Percentiles rank a stretch among this genome's conserved stretches.
Evolutionary conservation across 495 filamentous ascomycete genomes (phyloP).

Genomic region (Neohortaea acidophila): DNA sequence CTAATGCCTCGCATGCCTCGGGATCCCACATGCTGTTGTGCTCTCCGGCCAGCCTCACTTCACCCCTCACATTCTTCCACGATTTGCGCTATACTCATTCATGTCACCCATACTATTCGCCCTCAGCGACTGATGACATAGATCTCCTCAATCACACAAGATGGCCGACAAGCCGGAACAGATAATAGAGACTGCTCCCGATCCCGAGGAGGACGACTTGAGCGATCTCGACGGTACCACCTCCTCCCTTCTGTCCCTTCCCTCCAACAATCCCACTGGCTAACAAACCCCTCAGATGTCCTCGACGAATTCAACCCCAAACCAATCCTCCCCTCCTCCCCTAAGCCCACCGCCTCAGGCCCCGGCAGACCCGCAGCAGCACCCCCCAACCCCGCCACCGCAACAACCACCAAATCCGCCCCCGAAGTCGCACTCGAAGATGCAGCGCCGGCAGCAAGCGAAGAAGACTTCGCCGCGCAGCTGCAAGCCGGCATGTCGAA

Average conservation of each 20-base stretch:
- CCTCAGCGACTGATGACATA: too few species aligned
- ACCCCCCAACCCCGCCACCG: conserved; percentile 22
- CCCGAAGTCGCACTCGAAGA: conserved; percentile 22
- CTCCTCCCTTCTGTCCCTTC: not conserved
- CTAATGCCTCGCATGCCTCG: too few species aligned
- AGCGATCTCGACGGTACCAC: conserved; percentile 75
- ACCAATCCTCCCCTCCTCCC: not conserved
- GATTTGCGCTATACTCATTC: too few species aligned
- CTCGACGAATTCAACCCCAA: conserved; percentile 68
- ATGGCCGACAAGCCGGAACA: conserved; percentile 15
- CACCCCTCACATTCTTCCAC: too few species aligned
- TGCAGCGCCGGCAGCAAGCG: conserved; percentile 19
- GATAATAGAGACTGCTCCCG: conserved; percentile 39
- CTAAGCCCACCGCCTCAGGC: conserved; percentile 22
- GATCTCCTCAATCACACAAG: too few species aligned
- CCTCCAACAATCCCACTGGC: not conserved
- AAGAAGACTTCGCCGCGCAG: conserved; percentile 65
- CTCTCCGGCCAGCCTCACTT: too few species aligned
- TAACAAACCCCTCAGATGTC: conserved; percentile 44
- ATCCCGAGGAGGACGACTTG: conserved; percentile 73
- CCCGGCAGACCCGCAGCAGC: conserved; percentile 28
- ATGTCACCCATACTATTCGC: too few species aligned
- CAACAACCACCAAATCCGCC: conserved; percentile 22
- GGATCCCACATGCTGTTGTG: too few species aligned
- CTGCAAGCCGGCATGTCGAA: conserved; percentile 78